Conservation (phyloP, 306 rosid genomes). For the Astragalus membranaceus region DNA sequence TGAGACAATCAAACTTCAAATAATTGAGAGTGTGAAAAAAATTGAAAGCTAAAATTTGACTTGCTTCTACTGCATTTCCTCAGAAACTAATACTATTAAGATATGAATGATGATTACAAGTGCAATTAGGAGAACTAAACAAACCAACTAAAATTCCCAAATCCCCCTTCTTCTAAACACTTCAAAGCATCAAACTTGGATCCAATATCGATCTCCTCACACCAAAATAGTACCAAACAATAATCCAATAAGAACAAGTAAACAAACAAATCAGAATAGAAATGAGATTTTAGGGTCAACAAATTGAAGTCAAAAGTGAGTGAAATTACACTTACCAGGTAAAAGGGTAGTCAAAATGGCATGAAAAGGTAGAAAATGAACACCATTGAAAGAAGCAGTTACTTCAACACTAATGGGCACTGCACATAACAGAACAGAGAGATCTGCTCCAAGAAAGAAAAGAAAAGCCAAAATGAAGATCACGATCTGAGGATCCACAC, state of each 20-base stretch:
- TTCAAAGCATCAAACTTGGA: neutral
- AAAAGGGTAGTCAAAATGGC: slow-evolving; percentile 36
- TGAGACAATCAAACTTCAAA: no score
- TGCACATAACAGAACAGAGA: no score
- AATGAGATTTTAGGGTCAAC: neutral
- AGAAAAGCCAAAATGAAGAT: slow-evolving; percentile 25
- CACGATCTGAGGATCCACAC: slow-evolving; percentile 46
- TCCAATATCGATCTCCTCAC: slow-evolving; percentile 29
- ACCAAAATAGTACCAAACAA: slow-evolving; percentile 25
- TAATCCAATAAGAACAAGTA: slow-evolving; percentile 9
- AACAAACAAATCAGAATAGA: slow-evolving; percentile 18
- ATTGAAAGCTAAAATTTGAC: neutral
- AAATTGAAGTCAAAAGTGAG: neutral
- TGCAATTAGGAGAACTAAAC: neutral
- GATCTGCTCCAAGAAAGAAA: slow-evolving; percentile 36
- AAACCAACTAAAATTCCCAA: slow-evolving; percentile 19
- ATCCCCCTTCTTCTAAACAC: neutral
- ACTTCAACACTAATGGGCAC: neutral
- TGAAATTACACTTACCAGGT: slow-evolving; percentile 43
- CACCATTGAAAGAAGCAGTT: slow-evolving; percentile 14
- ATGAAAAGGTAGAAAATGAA: slow-evolving; percentile 18
- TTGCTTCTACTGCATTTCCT: slow-evolving; percentile 16
- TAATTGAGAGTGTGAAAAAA: no score
- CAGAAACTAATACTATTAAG: slow-evolving; percentile 8
- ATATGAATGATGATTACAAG: neutral